Percentiles rank a stretch among this genome's conserved stretches.
Evolutionary conservation across 2,329 filamentous ascomycete genomes (phyloP).

Genomic region (Fusarium redolens): DNA sequence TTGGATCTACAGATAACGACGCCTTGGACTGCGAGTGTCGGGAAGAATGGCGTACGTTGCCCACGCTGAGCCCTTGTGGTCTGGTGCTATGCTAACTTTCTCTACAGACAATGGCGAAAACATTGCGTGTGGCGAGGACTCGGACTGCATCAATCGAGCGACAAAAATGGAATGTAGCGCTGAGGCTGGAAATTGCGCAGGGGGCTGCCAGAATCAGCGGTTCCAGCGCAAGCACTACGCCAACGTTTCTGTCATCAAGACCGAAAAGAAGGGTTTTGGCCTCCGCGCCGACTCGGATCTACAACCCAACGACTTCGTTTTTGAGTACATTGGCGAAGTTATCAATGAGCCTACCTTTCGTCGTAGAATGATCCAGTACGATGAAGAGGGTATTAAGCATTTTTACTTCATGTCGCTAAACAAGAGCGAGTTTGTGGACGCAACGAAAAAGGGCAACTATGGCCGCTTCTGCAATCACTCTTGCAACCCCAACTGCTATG

Average conservation of each 20-base stretch:
- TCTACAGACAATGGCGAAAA: slow-evolving; percentile 72
- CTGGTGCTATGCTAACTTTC: slow-evolving; percentile 20
- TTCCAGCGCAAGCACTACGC: slow-evolving; percentile 93
- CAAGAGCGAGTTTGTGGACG: slow-evolving; percentile 96
- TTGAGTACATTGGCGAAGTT: slow-evolving; percentile 98
- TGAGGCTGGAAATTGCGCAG: slow-evolving; percentile 84
- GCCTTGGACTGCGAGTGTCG: slow-evolving; percentile 93
- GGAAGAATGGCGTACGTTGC: slow-evolving; percentile 89
- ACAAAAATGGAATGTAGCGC: slow-evolving; percentile 96
- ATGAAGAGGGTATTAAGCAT: slow-evolving; percentile 96
- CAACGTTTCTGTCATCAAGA: slow-evolving; percentile 93
- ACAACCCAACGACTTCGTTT: slow-evolving; percentile 89
- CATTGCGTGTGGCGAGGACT: slow-evolving; percentile 91
- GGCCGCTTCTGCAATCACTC: slow-evolving; percentile 99
- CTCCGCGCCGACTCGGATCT: slow-evolving; percentile 84
- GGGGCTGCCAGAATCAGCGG: slow-evolving; percentile 91
- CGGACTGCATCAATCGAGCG: slow-evolving; percentile 97
- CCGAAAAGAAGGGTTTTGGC: slow-evolving; percentile 96
- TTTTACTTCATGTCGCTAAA: slow-evolving; percentile 99
- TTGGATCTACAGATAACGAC: slow-evolving; percentile 92
- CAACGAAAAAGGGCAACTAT: slow-evolving; percentile 95
- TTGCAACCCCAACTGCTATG: slow-evolving; percentile 98
- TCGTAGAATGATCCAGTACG: slow-evolving; percentile 90
- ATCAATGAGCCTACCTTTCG: slow-evolving; percentile 94
- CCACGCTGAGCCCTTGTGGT: not conserved